Evolutionary conservation across 306 rosid species (phyloP).

Genomic region (Rosa lucieae): DNA sequence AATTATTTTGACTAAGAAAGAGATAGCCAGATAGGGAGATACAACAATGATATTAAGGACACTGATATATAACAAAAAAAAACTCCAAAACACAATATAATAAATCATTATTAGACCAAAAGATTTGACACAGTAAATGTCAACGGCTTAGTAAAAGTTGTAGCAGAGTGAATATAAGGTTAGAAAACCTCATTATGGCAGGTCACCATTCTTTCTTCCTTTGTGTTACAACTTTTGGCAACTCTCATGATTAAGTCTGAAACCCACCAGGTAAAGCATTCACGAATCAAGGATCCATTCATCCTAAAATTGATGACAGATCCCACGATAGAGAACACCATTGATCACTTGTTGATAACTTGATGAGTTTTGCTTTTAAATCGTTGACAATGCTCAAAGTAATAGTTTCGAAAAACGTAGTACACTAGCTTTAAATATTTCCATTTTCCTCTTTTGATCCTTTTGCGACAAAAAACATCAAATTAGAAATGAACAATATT

Average conservation of each 20-base stretch:
- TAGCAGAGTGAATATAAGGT: background rate
- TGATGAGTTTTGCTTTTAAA: background rate
- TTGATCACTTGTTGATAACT: background rate
- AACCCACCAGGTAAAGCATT: background rate
- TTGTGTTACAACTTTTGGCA: constrained; percentile 4
- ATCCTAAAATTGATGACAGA: constrained; percentile 11
- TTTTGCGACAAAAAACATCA: too few species aligned
- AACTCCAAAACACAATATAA: too few species aligned
- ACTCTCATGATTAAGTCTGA: background rate
- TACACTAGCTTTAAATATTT: background rate
- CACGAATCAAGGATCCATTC: background rate
- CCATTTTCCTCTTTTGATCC: too few species aligned
- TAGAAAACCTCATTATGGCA: background rate
- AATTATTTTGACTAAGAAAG: too few species aligned
- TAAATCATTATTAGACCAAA: too few species aligned
- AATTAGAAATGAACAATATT: too few species aligned
- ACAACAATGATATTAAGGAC: too few species aligned
- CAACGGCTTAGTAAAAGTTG: too few species aligned
- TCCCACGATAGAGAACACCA: constrained; percentile 5
- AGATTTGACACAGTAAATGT: too few species aligned
- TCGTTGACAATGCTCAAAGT: background rate
- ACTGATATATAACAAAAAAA: too few species aligned
- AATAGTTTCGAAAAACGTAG: background rate
- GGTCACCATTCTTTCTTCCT: background rate
- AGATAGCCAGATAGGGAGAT: too few species aligned